phyloP scores from a whole-genome alignment of 2,329 filamentous ascomycete species.

The Trichoderma simmonsii region DNA sequence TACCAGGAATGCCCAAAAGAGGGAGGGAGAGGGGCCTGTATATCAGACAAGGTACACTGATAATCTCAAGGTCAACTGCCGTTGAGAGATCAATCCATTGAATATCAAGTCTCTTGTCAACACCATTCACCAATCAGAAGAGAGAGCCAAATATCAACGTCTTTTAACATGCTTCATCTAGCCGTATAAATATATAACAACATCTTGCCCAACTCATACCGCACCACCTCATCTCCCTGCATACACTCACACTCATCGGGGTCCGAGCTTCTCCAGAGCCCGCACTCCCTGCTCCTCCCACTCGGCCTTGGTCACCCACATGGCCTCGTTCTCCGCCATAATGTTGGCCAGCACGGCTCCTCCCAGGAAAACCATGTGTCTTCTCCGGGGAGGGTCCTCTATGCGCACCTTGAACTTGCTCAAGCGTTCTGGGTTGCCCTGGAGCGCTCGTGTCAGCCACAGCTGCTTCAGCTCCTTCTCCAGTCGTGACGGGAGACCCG shows the following conservation, averaged over 20 bases:
- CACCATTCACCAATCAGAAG: neutral
- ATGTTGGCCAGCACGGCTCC: constrained; percentile 96
- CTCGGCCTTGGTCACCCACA: constrained; percentile 98
- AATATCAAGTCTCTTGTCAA: neutral
- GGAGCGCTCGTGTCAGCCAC: constrained; percentile 89
- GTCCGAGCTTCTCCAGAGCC: constrained; percentile 87
- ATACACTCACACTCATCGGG: constrained; percentile 56
- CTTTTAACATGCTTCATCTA: constrained; percentile 15
- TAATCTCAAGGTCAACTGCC: neutral
- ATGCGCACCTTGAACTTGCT: constrained; percentile 99
- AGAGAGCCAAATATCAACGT: neutral
- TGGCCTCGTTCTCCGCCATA: constrained; percentile 97
- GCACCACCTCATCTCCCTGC: neutral
- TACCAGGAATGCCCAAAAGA: neutral
- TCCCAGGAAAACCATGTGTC: constrained; percentile 99
- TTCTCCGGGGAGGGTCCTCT: constrained; percentile 90
- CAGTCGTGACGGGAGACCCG: constrained; percentile 85
- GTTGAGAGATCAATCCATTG: neutral
- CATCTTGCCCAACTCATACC: neutral
- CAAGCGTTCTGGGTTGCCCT: constrained; percentile 87
- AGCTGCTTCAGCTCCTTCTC: constrained; percentile 99
- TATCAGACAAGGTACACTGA: neutral
- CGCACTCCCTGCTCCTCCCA: constrained; percentile 90
- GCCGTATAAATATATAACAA: neutral
- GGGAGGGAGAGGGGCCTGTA: neutral